These are phyloP conservation scores for Fonsecaea nubica DNA, from an alignment of 2,329 filamentous ascomycete species.

Conservation along the genomic window DNA sequence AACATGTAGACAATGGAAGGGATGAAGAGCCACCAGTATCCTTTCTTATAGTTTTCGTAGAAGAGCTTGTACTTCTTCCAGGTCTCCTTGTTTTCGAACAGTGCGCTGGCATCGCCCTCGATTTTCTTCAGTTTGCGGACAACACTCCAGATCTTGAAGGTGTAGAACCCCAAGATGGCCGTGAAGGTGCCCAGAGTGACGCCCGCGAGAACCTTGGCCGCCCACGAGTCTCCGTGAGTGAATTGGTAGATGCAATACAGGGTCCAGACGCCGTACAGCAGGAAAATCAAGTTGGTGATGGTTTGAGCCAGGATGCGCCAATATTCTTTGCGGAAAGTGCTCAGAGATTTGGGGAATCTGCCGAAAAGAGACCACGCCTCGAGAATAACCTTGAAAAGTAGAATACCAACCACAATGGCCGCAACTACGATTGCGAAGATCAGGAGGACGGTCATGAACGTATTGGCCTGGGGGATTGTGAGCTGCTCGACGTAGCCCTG, in stretches of 20 bases:
- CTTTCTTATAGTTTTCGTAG: slow-evolving; percentile 93
- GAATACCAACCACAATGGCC: slow-evolving; percentile 80
- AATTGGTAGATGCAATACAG: slow-evolving; percentile 97
- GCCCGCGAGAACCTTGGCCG: slow-evolving; percentile 80
- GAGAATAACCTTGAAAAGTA: slow-evolving; percentile 88
- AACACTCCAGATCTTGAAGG: slow-evolving; percentile 78
- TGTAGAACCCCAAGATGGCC: slow-evolving; percentile 78
- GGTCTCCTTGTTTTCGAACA: slow-evolving; percentile 87
- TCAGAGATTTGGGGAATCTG: slow-evolving; percentile 78
- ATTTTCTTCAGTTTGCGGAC: slow-evolving; percentile 75
- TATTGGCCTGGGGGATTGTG: slow-evolving; percentile 83
- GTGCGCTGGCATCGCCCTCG: slow-evolving; percentile 73
- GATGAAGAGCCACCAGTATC: slow-evolving; percentile 97
- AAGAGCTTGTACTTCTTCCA: slow-evolving; percentile 98
- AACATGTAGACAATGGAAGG: slow-evolving; percentile 90
- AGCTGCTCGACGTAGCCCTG: slow-evolving; percentile 83
- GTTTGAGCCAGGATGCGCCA: slow-evolving; percentile 91
- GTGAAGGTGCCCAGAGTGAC: slow-evolving; percentile 84
- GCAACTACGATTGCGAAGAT: slow-evolving; percentile 87
- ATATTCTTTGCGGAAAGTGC: slow-evolving; percentile 91
- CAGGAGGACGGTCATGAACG: slow-evolving; percentile 93
- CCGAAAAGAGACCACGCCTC: slow-evolving; percentile 91
- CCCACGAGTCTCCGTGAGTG: slow-evolving; percentile 91
- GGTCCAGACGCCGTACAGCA: slow-evolving; percentile 94
- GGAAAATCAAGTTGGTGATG: slow-evolving; percentile 85